Evolutionary conservation across 805 yeast species (phyloP).

Genomic region (Candida saitoana): DNA sequence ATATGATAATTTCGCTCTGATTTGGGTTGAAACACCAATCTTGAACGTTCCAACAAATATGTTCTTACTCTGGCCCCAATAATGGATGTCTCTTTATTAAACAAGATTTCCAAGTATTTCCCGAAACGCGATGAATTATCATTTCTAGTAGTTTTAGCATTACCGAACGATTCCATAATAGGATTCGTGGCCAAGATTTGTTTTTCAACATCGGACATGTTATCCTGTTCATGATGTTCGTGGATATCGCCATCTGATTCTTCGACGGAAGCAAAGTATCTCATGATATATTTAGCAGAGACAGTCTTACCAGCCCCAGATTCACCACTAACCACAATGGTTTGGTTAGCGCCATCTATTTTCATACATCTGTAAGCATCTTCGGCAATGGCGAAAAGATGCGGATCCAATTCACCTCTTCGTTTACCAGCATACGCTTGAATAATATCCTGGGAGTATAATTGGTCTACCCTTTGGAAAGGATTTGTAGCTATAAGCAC

Average conservation of each 20-base stretch:
- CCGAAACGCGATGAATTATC: slow-evolving; percentile 98
- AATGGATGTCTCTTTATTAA: slow-evolving; percentile 69
- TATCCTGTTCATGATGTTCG: slow-evolving; percentile 30
- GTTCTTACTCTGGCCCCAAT: slow-evolving; percentile 95
- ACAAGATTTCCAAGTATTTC: slow-evolving; percentile 87
- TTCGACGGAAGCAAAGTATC: slow-evolving; percentile 95
- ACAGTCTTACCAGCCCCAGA: slow-evolving; percentile 99
- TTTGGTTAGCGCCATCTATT: slow-evolving; percentile 78
- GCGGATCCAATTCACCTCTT: slow-evolving; percentile 95
- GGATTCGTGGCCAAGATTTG: slow-evolving; percentile 96
- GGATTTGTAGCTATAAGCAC: slow-evolving; percentile 96
- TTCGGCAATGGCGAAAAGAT: slow-evolving; percentile 94
- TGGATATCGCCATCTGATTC: slow-evolving; percentile 47
- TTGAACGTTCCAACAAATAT: slow-evolving; percentile 85
- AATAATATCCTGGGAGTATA: slow-evolving; percentile 87
- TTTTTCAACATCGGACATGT: slow-evolving; percentile 87
- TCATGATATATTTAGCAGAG: slow-evolving; percentile 94
- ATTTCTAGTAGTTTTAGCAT: slow-evolving; percentile 95
- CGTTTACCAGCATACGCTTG: slow-evolving; percentile 92
- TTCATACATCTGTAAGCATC: slow-evolving; percentile 96
- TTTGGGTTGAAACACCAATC: slow-evolving; percentile 88
- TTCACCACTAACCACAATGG: slow-evolving; percentile 95
- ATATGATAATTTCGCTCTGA: slow-evolving; percentile 94
- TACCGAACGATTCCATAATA: slow-evolving; percentile 96
- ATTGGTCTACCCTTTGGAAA: slow-evolving; percentile 84